Conservation (phyloP, 2,329 filamentous ascomycete species). For the Chaetoscypha palmicola region DNA sequence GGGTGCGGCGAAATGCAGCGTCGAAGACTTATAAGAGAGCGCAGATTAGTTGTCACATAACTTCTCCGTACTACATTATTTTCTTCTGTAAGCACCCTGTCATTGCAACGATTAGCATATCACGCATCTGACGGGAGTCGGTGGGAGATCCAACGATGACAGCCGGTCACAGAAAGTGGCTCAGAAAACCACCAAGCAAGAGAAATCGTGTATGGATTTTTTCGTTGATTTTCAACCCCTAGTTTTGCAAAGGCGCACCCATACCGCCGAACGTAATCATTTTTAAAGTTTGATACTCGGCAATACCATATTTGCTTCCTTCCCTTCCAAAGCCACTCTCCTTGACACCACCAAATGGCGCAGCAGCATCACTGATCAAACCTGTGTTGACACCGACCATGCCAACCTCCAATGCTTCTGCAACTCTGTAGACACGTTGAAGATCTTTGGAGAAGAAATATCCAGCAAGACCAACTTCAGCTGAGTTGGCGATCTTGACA, state of each 20-base stretch:
- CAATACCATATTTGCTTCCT: constrained; percentile 46
- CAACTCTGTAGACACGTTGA: constrained; percentile 52
- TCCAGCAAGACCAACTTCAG: constrained; percentile 82
- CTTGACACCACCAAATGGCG: constrained; percentile 52
- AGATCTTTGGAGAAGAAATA: constrained; percentile 80
- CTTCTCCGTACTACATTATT: too few species aligned
- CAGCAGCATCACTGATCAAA: constrained; percentile 45
- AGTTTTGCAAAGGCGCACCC: constrained; percentile 46
- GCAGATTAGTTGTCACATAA: too few species aligned
- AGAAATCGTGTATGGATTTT: too few species aligned
- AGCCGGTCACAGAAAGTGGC: too few species aligned
- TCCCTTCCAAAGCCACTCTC: constrained; percentile 49
- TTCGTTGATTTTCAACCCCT: neutral
- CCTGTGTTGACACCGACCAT: constrained; percentile 86
- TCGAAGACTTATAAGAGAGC: too few species aligned
- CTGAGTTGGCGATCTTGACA: constrained; percentile 69
- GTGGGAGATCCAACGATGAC: too few species aligned
- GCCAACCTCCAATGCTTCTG: constrained; percentile 69
- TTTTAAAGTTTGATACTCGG: constrained; percentile 47
- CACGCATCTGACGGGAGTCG: too few species aligned
- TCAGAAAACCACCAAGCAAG: too few species aligned
- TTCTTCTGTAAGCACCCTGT: too few species aligned
- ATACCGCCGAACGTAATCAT: constrained; percentile 50
- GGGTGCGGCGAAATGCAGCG: too few species aligned
- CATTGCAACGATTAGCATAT: too few species aligned